Conservation (phyloP, 2,329 filamentous ascomycete species). For the Aspergillus sp. region DNA sequence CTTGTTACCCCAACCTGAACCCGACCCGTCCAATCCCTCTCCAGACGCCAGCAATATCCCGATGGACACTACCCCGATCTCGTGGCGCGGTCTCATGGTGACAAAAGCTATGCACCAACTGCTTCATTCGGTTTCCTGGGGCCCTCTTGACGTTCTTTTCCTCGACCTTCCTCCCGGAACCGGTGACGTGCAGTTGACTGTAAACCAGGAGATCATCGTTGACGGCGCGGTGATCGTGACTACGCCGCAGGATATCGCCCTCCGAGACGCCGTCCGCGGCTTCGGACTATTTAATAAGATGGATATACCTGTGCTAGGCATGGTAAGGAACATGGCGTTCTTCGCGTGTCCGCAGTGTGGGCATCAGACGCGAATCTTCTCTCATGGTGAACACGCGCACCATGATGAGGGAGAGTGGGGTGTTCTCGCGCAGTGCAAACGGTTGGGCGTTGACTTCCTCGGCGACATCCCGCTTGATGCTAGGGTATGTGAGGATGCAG, state of each 20-base stretch:
- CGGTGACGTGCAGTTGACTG: constrained; percentile 92
- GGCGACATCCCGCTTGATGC: constrained; percentile 85
- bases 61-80: constrained; percentile 60
- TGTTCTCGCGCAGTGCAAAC: constrained; percentile 60
- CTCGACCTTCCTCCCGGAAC: constrained; percentile 90
- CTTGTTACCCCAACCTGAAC: constrained; percentile 48
- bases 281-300: constrained; percentile 89
- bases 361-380: constrained; percentile 67
- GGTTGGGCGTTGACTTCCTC: constrained; percentile 68
- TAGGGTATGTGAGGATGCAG: constrained; percentile 77
- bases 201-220: constrained; percentile 85
- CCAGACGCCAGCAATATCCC: constrained; percentile 18
- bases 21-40: constrained; percentile 10
- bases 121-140: constrained; percentile 92
- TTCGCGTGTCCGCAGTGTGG: constrained; percentile 74
- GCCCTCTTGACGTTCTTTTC: constrained; percentile 75
- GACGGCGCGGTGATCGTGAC: constrained; percentile 80
- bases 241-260: constrained; percentile 85
- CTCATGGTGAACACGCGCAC: constrained; percentile 29
- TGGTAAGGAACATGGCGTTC: constrained; percentile 87
- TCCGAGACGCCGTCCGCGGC: constrained; percentile 85
- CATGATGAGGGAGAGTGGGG: constrained; percentile 44
- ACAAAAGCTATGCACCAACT: constrained; percentile 96
- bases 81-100: constrained; percentile 95
- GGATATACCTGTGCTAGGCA: constrained; percentile 65